These are phyloP conservation scores for Penicillium sp. DNA, from an alignment of 2,329 filamentous ascomycete species.

Conservation along the genomic window DNA sequence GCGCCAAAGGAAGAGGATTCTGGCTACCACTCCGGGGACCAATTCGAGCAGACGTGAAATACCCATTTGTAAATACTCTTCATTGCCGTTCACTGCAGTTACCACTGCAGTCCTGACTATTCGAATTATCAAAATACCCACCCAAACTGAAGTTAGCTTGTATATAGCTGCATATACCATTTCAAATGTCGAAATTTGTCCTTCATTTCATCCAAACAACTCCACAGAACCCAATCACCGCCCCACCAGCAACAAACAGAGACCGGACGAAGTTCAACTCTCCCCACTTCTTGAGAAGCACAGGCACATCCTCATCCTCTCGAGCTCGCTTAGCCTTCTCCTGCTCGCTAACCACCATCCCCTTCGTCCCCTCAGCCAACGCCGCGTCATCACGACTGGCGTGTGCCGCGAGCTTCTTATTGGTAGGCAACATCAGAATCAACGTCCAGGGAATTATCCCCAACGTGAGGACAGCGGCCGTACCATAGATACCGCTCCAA, in stretches of 20 bases:
- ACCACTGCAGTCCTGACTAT: background rate
- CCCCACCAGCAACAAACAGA: slow-evolving; percentile 22
- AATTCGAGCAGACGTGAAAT: slow-evolving; percentile 1
- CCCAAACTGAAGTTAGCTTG: slow-evolving; percentile 2
- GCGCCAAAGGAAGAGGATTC: slow-evolving; percentile 3
- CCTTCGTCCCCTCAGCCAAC: slow-evolving; percentile 18
- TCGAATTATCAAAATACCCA: slow-evolving; percentile 17
- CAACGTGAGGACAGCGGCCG: slow-evolving; percentile 22
- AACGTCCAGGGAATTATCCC: slow-evolving; percentile 28
- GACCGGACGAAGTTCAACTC: slow-evolving; percentile 22
- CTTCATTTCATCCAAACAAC: slow-evolving; percentile 8
- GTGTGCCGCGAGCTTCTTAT: slow-evolving; percentile 23
- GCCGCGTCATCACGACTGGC: slow-evolving; percentile 23
- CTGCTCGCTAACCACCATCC: slow-evolving; percentile 15
- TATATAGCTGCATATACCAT: slow-evolving; percentile 8
- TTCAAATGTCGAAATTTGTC: background rate
- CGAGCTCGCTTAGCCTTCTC: slow-evolving; percentile 17
- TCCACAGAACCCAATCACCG: slow-evolving; percentile 23
- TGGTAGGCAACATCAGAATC: slow-evolving; percentile 23
- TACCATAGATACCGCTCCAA: slow-evolving; percentile 18
- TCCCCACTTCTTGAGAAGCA: slow-evolving; percentile 20
- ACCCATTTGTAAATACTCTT: slow-evolving; percentile 6
- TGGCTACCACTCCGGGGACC: background rate
- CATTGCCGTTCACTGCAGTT: background rate
- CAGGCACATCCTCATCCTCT: slow-evolving; percentile 18